Conservation (phyloP, 73 alveolate genomes). For the Blepharisma japonicum region DNA sequence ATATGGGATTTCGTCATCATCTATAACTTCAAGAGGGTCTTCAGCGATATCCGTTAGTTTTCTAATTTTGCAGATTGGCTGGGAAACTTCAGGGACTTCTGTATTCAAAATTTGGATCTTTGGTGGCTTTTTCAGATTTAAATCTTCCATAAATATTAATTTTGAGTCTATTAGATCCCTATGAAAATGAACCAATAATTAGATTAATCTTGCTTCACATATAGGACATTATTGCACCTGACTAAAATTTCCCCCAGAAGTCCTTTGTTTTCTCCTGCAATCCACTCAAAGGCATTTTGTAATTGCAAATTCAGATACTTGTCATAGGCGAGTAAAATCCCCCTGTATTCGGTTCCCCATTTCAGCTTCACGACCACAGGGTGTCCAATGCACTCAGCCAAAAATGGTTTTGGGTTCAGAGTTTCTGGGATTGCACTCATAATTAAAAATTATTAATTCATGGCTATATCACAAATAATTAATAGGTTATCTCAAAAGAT, state of each 20-base stretch:
- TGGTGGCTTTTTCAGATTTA: too few species aligned
- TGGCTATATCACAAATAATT: too few species aligned
- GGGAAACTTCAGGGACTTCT: too few species aligned
- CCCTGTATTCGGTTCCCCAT: constrained; percentile 67
- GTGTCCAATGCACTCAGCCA: constrained; percentile 53
- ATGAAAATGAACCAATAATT: neutral
- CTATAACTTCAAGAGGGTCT: too few species aligned
- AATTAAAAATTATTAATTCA: neutral
- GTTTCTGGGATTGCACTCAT: constrained; percentile 26
- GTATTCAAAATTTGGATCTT: too few species aligned
- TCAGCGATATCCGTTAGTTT: too few species aligned
- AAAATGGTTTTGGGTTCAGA: constrained; percentile 57
- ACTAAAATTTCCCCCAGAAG: constrained; percentile 57
- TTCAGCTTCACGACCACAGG: constrained; percentile 53
- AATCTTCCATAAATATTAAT: too few species aligned
- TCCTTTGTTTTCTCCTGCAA: constrained; percentile 57
- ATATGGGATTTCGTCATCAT: too few species aligned
- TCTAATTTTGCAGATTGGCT: too few species aligned
- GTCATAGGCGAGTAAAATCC: constrained; percentile 44
- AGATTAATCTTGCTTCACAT: constrained; percentile 39
- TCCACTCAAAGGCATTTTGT: constrained; percentile 57
- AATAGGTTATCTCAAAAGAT: too few species aligned
- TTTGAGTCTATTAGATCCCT: too few species aligned
- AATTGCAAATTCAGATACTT: constrained; percentile 60
- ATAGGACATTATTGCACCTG: constrained; percentile 63